A percentile compares a stretch with the other conserved stretches of the same genome.
Evolutionary conservation across 352 stramenopile species (phyloP).

Genomic region (Phytophthora cryptogea): DNA sequence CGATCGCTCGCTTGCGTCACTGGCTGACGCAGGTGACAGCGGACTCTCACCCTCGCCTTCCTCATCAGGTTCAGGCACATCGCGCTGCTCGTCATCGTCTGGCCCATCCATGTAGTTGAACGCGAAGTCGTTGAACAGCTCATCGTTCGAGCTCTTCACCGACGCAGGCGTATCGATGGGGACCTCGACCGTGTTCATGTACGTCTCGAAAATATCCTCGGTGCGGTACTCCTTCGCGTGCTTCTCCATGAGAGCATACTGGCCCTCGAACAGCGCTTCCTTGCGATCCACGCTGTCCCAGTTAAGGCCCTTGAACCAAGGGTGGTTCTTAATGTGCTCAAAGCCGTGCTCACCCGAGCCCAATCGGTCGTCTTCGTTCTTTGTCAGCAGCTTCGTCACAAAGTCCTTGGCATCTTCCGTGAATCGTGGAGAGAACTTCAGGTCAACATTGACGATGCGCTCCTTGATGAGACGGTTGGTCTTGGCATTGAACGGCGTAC

Average conservation of each 20-base stretch:
- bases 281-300: conserved; percentile 79
- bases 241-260: conserved; percentile 78
- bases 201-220: conserved; percentile 84
- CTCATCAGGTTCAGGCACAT: conserved; percentile 42
- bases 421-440: conserved; percentile 84
- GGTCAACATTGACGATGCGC: conserved; percentile 80
- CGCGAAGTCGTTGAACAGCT: conserved; percentile 83
- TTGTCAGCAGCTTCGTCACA: conserved; percentile 91
- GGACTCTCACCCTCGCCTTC: conserved; percentile 34
- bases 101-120: conserved; percentile 83
- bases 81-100: conserved; percentile 56
- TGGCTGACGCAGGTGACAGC: conserved; percentile 30
- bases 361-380: conserved; percentile 92
- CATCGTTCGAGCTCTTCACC: conserved; percentile 68
- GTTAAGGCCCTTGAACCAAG: conserved; percentile 88
- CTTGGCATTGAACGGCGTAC: conserved; percentile 88
- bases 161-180: conserved; percentile 83
- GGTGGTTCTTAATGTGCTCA: conserved; percentile 85
- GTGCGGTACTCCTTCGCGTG: conserved; percentile 84
- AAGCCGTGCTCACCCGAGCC: conserved; percentile 90
- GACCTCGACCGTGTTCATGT: conserved; percentile 88
- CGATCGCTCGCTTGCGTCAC: conserved; percentile 20
- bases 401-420: conserved; percentile 86
- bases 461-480: conserved; percentile 88
- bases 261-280: conserved; percentile 65